Evolutionary conservation across 148 eudicot genomes (phyloP).

Genomic region (Vaccinium vitisidaea): DNA sequence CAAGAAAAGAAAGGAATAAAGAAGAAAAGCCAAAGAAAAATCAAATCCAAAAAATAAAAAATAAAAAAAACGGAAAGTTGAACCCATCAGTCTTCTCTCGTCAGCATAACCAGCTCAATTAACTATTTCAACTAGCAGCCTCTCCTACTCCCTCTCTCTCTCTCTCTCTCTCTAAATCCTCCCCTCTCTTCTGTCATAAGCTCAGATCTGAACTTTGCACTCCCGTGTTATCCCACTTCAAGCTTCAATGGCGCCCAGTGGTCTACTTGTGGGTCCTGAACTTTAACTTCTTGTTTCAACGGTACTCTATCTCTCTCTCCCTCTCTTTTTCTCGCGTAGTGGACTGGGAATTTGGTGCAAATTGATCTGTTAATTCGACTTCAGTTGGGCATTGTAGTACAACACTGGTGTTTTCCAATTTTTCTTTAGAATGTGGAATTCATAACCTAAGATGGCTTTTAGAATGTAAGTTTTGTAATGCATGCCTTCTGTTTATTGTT

Average conservation of each 20-base stretch:
- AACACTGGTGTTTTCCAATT: not conserved
- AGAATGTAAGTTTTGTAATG: not conserved
- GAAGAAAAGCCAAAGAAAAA: no score
- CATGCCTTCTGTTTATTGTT: not conserved
- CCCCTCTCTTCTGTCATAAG: not conserved
- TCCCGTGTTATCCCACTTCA: not conserved
- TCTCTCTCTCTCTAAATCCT: not conserved
- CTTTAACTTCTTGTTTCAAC: not conserved
- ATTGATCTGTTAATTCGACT: not conserved
- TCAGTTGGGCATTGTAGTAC: slow-evolving; percentile 3
- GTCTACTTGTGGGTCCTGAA: slow-evolving; percentile 8
- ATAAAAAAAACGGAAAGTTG: not conserved
- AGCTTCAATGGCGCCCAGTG: slow-evolving; percentile 9
- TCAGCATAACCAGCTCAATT: not conserved
- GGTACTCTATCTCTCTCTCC: slow-evolving; percentile 2
- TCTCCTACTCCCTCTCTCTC: not conserved
- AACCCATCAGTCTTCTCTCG: not conserved
- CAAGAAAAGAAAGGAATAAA: no score
- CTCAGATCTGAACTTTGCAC: slow-evolving; percentile 23
- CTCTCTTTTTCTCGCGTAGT: not conserved
- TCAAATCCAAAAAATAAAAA: no score
- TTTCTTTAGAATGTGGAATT: not conserved
- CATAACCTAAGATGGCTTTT: not conserved
- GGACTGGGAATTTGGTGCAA: not conserved
- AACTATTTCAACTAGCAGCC: no score